Conservation (phyloP, 208 protist genomes). For the Jaenimonas drosophilae region DNA sequence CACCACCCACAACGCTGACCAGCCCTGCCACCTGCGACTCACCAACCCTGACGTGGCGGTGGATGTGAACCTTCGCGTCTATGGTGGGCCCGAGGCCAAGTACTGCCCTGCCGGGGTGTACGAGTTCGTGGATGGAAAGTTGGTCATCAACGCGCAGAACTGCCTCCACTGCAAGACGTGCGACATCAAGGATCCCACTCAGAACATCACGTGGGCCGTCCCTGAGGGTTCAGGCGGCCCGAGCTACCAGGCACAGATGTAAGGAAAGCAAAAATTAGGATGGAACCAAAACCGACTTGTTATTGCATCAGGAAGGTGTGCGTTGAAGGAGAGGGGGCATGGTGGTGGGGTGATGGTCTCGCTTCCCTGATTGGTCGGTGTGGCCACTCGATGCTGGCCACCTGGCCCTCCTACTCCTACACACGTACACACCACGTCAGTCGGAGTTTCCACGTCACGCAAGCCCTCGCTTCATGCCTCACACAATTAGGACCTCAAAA, state of each 20-base stretch:
- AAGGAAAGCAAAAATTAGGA: conserved; percentile 9
- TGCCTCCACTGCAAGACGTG: conserved; percentile 99
- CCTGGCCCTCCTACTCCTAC: too few relatives aligned
- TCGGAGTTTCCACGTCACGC: too few relatives aligned
- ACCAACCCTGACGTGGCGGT: conserved; percentile 56
- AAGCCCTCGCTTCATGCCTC: too few relatives aligned
- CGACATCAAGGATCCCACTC: conserved; percentile 97
- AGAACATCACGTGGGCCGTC: conserved; percentile 96
- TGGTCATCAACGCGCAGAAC: conserved; percentile 97
- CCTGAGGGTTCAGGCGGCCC: conserved; percentile 90
- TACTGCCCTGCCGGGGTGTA: conserved; percentile 98
- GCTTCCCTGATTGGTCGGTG: too few relatives aligned
- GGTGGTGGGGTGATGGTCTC: too few relatives aligned
- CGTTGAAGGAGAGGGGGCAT: too few relatives aligned
- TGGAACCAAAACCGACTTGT: not conserved
- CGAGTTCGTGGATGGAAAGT: conserved; percentile 82
- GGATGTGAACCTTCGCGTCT: conserved; percentile 81
- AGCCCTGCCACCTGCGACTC: conserved; percentile 92
- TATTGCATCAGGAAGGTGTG: not conserved
- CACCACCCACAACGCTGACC: conserved; percentile 95
- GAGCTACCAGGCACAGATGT: conserved; percentile 83
- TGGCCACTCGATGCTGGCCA: too few relatives aligned
- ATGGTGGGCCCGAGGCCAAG: conserved; percentile 88
- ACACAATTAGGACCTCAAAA: too few relatives aligned
- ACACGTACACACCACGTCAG: too few relatives aligned